Base-by-base conservation (phyloP, 495 filamentous ascomycete species). In the Penicillium odoratum region DNA sequence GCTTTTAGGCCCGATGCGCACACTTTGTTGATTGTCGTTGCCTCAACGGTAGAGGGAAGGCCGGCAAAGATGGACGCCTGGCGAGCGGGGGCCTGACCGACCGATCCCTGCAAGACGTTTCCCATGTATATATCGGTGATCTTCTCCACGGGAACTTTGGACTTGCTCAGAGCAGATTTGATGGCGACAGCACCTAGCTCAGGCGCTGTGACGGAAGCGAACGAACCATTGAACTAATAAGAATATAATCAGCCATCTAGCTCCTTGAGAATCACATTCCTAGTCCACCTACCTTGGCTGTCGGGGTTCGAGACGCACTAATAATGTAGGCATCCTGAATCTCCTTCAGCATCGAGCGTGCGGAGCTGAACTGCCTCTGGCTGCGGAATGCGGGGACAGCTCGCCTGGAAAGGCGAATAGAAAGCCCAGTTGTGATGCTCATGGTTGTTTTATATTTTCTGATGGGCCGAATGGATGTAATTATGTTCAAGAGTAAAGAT, bases 111-210 rank as follows among this genome's bases (percentile, higher is more conserved):
- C 18, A 97, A 81, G n/a, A 97, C 94, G 74, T 97, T 93, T 66
- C 94, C 94, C 89, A 97, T 96, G 75, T 97, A 97, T 3, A 97
- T 88, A 81, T 94, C 88, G 31, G 85, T 88, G 63, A 97, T 88
- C 66, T 87, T 85, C 29, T 85, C 82, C 18, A 84, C 67, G 5
- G 93, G 92, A 25, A 97, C 77, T 42, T 83, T 83, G 21, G 92
- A 94, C 65, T 93, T 95, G 62, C 83, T 78, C 45, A 98, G 69
- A 44, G 93, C 94, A 21, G 91, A 88, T 68, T 90, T 92, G 75
- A 98, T 96, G 61, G 91, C 94, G 26, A 86, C 83, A 18, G 92
- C 87, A 56, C 90, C 94, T 46, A 97, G 89, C 67, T 88, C 78
- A 29, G 93, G 88, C 11, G 91, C 93, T n/a, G 90, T 77, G 38